Conservation (phyloP, 1,284 basidiomycete species). For the Sanghuangporus baumii region DNA sequence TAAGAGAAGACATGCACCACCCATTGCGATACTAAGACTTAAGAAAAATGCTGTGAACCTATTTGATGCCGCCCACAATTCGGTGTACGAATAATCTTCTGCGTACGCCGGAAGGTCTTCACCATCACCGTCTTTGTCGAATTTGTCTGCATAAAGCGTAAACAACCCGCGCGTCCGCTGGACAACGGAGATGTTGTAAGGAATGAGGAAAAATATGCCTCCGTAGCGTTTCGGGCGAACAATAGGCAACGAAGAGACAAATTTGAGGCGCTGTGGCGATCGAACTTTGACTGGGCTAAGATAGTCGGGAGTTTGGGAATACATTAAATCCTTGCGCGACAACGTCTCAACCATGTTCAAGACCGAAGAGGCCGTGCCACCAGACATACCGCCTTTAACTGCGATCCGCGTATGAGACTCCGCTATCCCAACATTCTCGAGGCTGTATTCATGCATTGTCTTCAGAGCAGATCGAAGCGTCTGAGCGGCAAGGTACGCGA, state of each 20-base stretch:
- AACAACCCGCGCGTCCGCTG: conserved; percentile 77
- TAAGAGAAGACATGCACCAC: conserved; percentile 29
- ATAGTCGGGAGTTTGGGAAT: conserved; percentile 36
- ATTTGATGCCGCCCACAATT: conserved; percentile 49
- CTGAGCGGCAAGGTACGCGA: conserved; percentile 50
- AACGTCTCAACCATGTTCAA: conserved; percentile 44
- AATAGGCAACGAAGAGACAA: conserved; percentile 8
- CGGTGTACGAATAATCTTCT: conserved; percentile 65
- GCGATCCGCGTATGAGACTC: conserved; percentile 44
- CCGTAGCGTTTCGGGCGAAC: background rate
- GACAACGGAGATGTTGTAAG: conserved; percentile 61
- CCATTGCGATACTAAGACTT: conserved; percentile 33
- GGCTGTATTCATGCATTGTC: background rate
- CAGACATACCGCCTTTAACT: conserved; percentile 51
- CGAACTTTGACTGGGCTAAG: conserved; percentile 41
- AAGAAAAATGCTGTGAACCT: conserved; percentile 38
- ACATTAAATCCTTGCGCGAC: conserved; percentile 33
- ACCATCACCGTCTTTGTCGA: background rate
- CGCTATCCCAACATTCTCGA: conserved; percentile 30
- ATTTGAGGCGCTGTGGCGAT: background rate
- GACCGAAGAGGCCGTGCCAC: conserved; percentile 62
- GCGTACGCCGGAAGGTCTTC: conserved; percentile 43
- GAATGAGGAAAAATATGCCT: conserved; percentile 44
- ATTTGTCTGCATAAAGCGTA: conserved; percentile 29
- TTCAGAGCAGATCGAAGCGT: conserved; percentile 31